These are phyloP conservation scores for sorghum (Sorghum bicolor) DNA, from an alignment of 176 grass and related monocot species.

Conservation along the genomic window DNA sequence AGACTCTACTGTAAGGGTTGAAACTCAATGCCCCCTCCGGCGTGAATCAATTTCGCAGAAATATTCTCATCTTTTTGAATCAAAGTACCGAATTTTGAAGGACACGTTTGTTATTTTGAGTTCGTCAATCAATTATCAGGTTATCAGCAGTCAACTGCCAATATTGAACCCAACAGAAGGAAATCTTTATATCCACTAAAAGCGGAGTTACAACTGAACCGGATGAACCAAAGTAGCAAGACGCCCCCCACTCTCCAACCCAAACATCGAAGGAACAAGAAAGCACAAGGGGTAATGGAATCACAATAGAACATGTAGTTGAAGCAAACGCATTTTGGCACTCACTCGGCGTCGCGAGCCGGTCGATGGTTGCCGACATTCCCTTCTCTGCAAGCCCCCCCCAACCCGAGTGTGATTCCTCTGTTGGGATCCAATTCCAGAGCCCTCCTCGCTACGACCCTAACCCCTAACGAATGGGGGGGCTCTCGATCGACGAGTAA, in stretches of 20 bases:
- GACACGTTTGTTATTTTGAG: background rate
- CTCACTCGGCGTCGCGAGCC: slow-evolving; percentile 54
- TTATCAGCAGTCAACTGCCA: background rate
- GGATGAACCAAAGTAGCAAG: background rate
- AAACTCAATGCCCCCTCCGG: background rate
- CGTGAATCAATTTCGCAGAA: background rate
- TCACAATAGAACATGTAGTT: background rate
- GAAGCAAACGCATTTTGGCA: slow-evolving; percentile 5
- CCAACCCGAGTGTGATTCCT: background rate
- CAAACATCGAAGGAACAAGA: background rate
- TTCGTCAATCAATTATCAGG: background rate
- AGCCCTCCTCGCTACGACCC: background rate
- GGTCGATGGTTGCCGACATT: slow-evolving; percentile 62
- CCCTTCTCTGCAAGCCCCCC: background rate
- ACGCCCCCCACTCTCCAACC: background rate
- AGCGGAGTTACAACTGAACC: slow-evolving; percentile 10
- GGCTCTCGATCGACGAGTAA: background rate
- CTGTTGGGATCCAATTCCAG: slow-evolving; percentile 1
- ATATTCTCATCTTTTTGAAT: background rate
- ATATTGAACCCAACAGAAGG: background rate
- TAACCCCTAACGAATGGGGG: background rate
- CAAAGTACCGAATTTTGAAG: background rate
- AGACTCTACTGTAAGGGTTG: background rate
- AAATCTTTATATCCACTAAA: background rate
- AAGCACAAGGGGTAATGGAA: background rate